A percentile compares a stretch with the other conserved stretches of the same genome.
These are phyloP conservation scores for Pilasporangium apinafurcum DNA, from an alignment of 352 stramenopile genomes.

Conservation along the genomic window DNA sequence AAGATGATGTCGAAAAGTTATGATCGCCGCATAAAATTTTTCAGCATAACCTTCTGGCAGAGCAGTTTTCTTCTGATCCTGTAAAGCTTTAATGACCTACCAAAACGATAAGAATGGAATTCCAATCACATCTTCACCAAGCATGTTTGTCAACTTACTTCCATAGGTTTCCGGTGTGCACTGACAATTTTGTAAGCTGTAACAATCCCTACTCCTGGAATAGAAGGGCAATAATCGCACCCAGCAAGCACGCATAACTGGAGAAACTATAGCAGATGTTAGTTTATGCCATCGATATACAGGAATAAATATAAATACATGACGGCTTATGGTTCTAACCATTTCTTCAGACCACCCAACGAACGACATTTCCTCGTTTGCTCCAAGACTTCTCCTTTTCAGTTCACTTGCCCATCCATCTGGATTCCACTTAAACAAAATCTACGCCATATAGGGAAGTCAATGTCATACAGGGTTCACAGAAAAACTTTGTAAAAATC, in stretches of 20 bases:
- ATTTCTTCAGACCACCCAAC: slow-evolving; percentile 84
- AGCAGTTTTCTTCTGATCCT: slow-evolving; percentile 30
- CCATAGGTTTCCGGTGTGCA: slow-evolving; percentile 27
- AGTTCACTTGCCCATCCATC: slow-evolving; percentile 87
- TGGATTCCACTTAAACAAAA: slow-evolving; percentile 93
- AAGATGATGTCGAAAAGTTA: slow-evolving; percentile 87
- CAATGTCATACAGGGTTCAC: neutral
- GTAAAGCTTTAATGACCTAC: slow-evolving; percentile 51
- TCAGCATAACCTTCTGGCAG: slow-evolving; percentile 33
- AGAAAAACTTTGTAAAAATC: too few species aligned
- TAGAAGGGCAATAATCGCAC: slow-evolving; percentile 85
- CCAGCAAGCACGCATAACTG: slow-evolving; percentile 82
- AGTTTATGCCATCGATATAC: too few species aligned
- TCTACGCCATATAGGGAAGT: slow-evolving; percentile 10
- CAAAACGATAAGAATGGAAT: neutral
- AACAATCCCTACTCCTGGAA: slow-evolving; percentile 74
- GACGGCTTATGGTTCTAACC: slow-evolving; percentile 43
- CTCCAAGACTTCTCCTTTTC: slow-evolving; percentile 65
- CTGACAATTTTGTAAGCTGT: slow-evolving; percentile 77
- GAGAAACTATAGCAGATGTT: slow-evolving; percentile 53
- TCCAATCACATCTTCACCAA: neutral
- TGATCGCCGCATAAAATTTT: slow-evolving; percentile 54
- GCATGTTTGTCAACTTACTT: too few species aligned
- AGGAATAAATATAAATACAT: too few species aligned
- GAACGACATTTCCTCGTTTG: slow-evolving; percentile 79